phyloP scores from a whole-genome alignment of 2,329 filamentous ascomycete species.

The Arachnomyces sp. region DNA sequence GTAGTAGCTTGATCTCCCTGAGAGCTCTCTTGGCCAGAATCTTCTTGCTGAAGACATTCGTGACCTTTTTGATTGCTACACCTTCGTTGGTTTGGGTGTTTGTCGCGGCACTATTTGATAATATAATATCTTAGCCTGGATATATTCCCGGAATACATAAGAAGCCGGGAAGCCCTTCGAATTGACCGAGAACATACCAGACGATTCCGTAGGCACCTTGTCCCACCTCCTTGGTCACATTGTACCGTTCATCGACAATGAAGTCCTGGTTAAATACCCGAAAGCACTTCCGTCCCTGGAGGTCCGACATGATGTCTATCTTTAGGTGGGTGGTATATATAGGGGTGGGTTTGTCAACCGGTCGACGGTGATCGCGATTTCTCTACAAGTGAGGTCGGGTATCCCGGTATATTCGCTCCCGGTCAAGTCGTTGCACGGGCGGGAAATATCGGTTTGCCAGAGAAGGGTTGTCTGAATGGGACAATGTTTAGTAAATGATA shows the following conservation, averaged over 20 bases:
- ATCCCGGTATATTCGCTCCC: too few relatives aligned
- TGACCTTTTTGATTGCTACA: constrained; percentile 98
- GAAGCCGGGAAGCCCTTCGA: neutral
- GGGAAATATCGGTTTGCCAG: too few relatives aligned
- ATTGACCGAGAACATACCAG: constrained; percentile 58
- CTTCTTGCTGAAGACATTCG: constrained; percentile 99
- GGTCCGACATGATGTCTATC: constrained; percentile 46
- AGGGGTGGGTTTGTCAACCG: neutral
- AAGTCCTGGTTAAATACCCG: constrained; percentile 99
- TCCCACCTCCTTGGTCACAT: constrained; percentile 95
- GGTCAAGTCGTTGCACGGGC: too few relatives aligned
- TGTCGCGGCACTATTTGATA: constrained; percentile 65
- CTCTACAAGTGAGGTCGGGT: too few relatives aligned
- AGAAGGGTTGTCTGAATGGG: too few relatives aligned
- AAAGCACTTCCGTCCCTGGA: constrained; percentile 78
- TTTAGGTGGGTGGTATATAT: neutral
- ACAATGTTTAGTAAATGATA: too few relatives aligned
- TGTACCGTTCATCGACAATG: constrained; percentile 95
- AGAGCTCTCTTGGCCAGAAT: constrained; percentile 96
- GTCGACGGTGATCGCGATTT: too few relatives aligned
- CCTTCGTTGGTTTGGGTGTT: constrained; percentile 87
- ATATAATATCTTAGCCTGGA: constrained; percentile 10
- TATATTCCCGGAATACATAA: constrained; percentile 1
- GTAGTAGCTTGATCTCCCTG: constrained; percentile 95
- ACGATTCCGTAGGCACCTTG: constrained; percentile 98